Evolutionary conservation across 139 green algal genomes (phyloP).

Genomic region (Chlamydomonas urium): DNA sequence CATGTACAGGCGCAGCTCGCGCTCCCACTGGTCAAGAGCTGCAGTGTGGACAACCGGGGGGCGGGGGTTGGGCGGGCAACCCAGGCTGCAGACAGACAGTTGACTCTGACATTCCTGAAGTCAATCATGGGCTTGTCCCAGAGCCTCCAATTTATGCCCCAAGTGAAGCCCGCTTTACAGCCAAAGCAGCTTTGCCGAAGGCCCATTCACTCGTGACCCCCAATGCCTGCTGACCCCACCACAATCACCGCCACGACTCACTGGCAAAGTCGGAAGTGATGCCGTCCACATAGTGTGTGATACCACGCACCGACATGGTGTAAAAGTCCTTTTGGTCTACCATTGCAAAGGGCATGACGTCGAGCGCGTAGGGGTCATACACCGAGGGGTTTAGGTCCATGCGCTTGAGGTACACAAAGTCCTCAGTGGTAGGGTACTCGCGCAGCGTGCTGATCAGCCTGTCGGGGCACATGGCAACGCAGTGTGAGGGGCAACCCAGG

Average conservation of each 20-base stretch:
- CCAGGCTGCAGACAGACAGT: no score
- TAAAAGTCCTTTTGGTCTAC: slow-evolving; percentile 64
- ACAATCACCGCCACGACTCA: no score
- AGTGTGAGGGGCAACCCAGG: not conserved
- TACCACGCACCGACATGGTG: slow-evolving; percentile 68
- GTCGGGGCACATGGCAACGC: not conserved
- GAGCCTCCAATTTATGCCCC: no score
- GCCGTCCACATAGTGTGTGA: slow-evolving; percentile 68
- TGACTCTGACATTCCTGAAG: no score
- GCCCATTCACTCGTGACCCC: no score
- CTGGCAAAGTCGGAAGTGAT: slow-evolving; percentile 67
- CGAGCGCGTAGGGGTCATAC: slow-evolving; percentile 79
- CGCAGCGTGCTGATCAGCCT: slow-evolving; percentile 61
- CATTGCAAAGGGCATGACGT: slow-evolving; percentile 47
- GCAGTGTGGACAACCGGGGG: not conserved
- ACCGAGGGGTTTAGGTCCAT: slow-evolving; percentile 44
- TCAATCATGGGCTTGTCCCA: no score
- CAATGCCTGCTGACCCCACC: no score
- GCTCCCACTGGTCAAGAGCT: slow-evolving; percentile 71
- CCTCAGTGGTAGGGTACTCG: slow-evolving; percentile 59
- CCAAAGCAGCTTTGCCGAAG: no score
- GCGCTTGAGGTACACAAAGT: slow-evolving; percentile 71
- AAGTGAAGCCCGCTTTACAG: no score
- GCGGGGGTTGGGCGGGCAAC: no score
- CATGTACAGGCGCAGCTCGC: slow-evolving; percentile 69